Evolutionary conservation across 2,329 filamentous ascomycete genomes (phyloP), one percentile per base, ranked within the genome.

Genomic region (Achaetomium macrosporum): DNA sequence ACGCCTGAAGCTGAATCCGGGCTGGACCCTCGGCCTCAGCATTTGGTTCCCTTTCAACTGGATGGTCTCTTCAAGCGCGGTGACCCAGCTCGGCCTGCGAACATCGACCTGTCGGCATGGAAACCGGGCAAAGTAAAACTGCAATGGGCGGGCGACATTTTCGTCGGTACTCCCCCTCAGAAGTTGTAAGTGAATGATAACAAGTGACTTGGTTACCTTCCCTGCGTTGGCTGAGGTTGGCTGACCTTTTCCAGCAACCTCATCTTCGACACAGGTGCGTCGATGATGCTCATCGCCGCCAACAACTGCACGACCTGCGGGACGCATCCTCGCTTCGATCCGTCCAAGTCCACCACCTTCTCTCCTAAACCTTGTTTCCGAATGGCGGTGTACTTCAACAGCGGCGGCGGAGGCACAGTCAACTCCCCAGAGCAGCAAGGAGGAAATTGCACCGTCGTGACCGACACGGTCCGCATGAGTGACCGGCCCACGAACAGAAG

Each of bases 241-340:
- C 35, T 37, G 15, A 13, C 15, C 35, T 37, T 13, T n/a, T n/a
- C 3, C n/a, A 68, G 66, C 53, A 64, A 63, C 16, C 64, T 69
- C 31, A 57, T 67, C 41, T 63, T 67, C 39, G 66, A 69, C 53
- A 69, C 66, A 0, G 65, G 62, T 25, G 67, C 64, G 2, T 56
- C 51, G 1, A 55, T 64, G 20, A 58, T 69, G 16, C 41, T 69
- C 9, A 56, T 69, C 15, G 62, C 64, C 10, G 53, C 56, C 5
- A 62, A 54, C 25, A 64, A 61, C 47, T 69, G 67, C 57, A 63
- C 61, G 3, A 62, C 55, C 3, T 68, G 66, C 43, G 54, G 59
- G 29, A 53, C 52, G 15, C 57, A 58, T 44, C 43, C 41, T 1
- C 57, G 63, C 5, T 70, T 68, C 51, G 56, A 68, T 33, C 58